Percentiles rank a stretch among this genome's conserved stretches.
phyloP scores from a whole-genome alignment of 78 protist species.

The Dictyostelium brefeldianum region DNA sequence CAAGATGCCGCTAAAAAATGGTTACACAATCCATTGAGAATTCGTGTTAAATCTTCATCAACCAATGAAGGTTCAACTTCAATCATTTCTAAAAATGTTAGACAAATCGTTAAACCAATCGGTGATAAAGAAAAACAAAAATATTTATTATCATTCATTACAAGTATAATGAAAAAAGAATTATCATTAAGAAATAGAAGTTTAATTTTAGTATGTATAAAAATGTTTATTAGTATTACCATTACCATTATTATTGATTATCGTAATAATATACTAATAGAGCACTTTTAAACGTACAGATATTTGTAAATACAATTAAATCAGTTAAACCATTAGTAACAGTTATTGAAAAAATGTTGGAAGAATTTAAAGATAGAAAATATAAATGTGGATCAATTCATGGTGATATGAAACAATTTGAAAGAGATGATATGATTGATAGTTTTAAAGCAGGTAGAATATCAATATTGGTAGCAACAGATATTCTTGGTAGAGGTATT shows the following conservation, averaged over 20 bases:
- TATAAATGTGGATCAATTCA: slow-evolving; percentile 91
- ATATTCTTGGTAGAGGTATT: slow-evolving; percentile 98
- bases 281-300: not conserved
- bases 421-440: slow-evolving; percentile 95
- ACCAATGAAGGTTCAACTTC: slow-evolving; percentile 39
- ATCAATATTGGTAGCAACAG: slow-evolving; percentile 97
- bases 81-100: slow-evolving; percentile 54
- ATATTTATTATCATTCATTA: slow-evolving; percentile 21
- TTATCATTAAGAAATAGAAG: slow-evolving; percentile 41
- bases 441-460: slow-evolving; percentile 85
- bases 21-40: slow-evolving; percentile 80
- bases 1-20: slow-evolving; percentile 97
- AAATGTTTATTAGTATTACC: not conserved
- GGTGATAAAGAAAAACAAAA: slow-evolving; percentile 30
- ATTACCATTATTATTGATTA: not conserved
- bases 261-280: not conserved
- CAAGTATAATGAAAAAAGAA: slow-evolving; percentile 22
- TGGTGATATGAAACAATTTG: slow-evolving; percentile 98
- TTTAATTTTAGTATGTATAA: slow-evolving; percentile 8
- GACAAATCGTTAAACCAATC: slow-evolving; percentile 43
- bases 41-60: slow-evolving; percentile 79
- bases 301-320: slow-evolving; percentile 64
- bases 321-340: slow-evolving; percentile 17
- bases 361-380: not conserved
- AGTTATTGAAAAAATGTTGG: slow-evolving; percentile 9